Base-by-base conservation (phyloP, 306 rosid genomes). In the Hippophae gyantsensis region DNA sequence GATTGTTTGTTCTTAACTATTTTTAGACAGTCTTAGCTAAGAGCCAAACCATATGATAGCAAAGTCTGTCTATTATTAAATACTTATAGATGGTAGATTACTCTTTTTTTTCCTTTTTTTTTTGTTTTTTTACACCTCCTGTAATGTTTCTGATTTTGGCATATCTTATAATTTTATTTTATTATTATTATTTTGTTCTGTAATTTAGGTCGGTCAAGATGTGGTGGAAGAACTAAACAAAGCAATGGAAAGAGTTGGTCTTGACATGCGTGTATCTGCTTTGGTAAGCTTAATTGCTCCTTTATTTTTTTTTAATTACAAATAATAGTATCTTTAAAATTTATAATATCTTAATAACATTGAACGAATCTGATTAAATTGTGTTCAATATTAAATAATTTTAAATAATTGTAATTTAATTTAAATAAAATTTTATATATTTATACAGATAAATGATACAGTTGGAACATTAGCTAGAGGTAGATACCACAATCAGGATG, bases 401-500 rank as follows among this genome's bases (percentile, higher is more conserved):
- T 18, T 18, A 18, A 18, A 18, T 18, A 18, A 18, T 1, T 18
- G 1, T 18, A 18, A 18, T 18, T 18, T 18, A 18, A 18, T 18
- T 18, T 18, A 1, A 18, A 18, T 18, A 1, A 18, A 0, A 42
- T 46, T 44, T 64, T 66, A 65, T 56, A 55, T 52, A 41, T 68
- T 77, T 56, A 62, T 80, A 69, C 83, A 93, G 99, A 88, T 93
- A 46, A 93, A 93, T 77, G 99, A 93, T 72, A 84, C 99, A 9
- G 80, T 93, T 59, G 99, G 99, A 65, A 93, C 99, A 13, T 71
- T 93, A 68, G 99, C 99, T 58, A 86, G 85, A 60, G 99, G 85
- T 55, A 80, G 89, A 74, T 93, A 78, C 76, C 27, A 73, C 68
- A 69, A 86, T 65, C 87, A 54, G 12, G 86, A 86, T 86, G 99